Base-by-base conservation (phyloP, 805 yeast species). In the Hanseniaspora jakobsenii region DNA sequence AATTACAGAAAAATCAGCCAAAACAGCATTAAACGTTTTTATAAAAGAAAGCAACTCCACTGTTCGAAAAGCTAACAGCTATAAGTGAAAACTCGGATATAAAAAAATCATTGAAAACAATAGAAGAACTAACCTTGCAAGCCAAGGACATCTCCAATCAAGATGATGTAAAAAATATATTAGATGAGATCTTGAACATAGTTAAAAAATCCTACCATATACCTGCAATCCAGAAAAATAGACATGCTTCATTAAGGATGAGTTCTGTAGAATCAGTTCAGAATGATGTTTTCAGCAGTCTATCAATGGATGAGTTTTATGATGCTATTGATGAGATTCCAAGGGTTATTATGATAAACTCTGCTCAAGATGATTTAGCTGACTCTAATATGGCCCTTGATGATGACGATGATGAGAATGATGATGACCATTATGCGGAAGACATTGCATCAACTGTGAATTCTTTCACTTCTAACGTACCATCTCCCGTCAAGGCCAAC, bases 241-340 rank as follows among this genome's bases (percentile, higher is more conserved):
- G n/a, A n/a, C n/a, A 26, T n/a, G 12, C 3, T 13, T 34, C 37
- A 3, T 4, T 13, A n/a, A 10, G 12, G 3, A n/a, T 7, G 22
- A 18, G 13, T 8, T 22, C 28, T 23, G 7, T n/a, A 14, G 40
- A 37, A 12, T 26, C 29, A 12, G n/a, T 28, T 4, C 8, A 14
- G 18, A 21, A 32, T 18, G 48, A 45, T 19, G 9, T 34, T 7
- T 34, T 23, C 18, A 38, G 39, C 12, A 38, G 44, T n/a, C 8
- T 45, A 7, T 32, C 43, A 6, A 67, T 72, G 3, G 73, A 71
- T 36, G 77, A 74, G 40, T 77, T 69, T 53, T 76, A 60, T 54
- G 94, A 83, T 62, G 94, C 94, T 1, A 69, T 69, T 39, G 89
- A 81, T 59, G 51, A 66, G 50, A 43, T 58, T 60, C 63, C 57